Percentiles rank a stretch among this genome's conserved stretches.
Evolutionary conservation across 2,329 filamentous ascomycete species (phyloP).

Genomic region (Dothidotthia symphoricarpi): DNA sequence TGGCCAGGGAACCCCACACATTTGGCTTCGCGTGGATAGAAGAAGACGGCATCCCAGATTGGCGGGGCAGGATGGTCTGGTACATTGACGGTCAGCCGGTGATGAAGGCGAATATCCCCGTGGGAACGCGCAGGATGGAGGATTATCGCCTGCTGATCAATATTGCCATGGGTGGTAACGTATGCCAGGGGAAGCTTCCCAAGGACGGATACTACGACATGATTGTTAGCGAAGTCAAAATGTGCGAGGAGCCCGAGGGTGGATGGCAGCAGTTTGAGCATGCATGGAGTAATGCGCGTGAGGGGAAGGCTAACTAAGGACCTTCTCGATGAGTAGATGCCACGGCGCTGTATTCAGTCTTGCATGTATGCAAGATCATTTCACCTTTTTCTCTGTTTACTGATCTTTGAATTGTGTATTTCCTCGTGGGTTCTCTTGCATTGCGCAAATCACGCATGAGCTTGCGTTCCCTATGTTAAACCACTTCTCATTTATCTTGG

Average conservation of each 20-base stretch:
- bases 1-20: slow-evolving; percentile 48
- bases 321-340: no score
- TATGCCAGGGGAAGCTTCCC: slow-evolving; percentile 54
- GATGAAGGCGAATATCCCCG: slow-evolving; percentile 57
- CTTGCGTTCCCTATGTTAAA: no score
- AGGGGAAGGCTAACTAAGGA: slow-evolving; percentile 34
- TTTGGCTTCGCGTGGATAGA: slow-evolving; percentile 60
- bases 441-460: no score
- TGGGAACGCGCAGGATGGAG: slow-evolving; percentile 54
- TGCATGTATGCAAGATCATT: no score
- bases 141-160: slow-evolving; percentile 60
- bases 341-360: no score
- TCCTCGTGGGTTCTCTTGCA: no score
- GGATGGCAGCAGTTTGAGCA: slow-evolving; percentile 57
- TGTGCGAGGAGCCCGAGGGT: slow-evolving; percentile 55
- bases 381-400: no score
- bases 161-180: slow-evolving; percentile 62
- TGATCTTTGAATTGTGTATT: no score
- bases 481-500: no score
- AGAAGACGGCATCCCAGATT: slow-evolving; percentile 43
- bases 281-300: slow-evolving; percentile 47
- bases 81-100: slow-evolving; percentile 58
- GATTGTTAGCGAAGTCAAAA: slow-evolving; percentile 53
- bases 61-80: slow-evolving; percentile 55
- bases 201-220: slow-evolving; percentile 57